Percentiles rank a stretch among this genome's conserved stretches.
phyloP scores from a whole-genome alignment of 2,329 filamentous ascomycete genomes.

The Xylaria hypoxylon region DNA sequence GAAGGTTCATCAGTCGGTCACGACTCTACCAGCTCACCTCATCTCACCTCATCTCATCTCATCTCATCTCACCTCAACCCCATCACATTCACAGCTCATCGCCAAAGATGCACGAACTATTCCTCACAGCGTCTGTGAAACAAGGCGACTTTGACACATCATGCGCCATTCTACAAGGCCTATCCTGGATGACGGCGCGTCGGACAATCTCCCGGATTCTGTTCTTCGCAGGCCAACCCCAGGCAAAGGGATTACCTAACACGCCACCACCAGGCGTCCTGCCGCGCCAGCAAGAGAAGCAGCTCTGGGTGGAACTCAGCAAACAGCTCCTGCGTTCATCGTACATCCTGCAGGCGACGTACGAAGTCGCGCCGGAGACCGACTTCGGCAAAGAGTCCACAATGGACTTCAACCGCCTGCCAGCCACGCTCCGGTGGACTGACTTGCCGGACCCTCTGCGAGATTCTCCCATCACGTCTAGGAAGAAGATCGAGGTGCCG shows the following conservation, averaged over 20 bases:
- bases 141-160: constrained; percentile 62
- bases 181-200: constrained; percentile 67
- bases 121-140: constrained; percentile 65
- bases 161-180: constrained; percentile 66
- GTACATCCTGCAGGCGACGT: constrained; percentile 67
- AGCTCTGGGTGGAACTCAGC: constrained; percentile 66
- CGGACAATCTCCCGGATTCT: constrained; percentile 63
- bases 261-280: constrained; percentile 41
- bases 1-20: neutral
- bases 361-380: constrained; percentile 62
- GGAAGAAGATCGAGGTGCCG: constrained; percentile 68
- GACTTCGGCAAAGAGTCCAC: constrained; percentile 58
- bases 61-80: constrained; percentile 1
- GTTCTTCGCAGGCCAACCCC: constrained; percentile 63
- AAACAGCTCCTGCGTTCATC: constrained; percentile 67
- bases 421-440: constrained; percentile 66
- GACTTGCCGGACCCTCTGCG: constrained; percentile 70
- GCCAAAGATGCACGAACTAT: constrained; percentile 68
- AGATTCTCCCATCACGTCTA: constrained; percentile 61
- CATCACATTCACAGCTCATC: neutral
- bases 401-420: constrained; percentile 56
- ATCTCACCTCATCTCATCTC: constrained; percentile 4
- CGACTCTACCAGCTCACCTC: neutral
- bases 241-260: constrained; percentile 60
- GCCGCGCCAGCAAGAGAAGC: constrained; percentile 25